A percentile compares a stretch with the other conserved stretches of the same genome.
These are phyloP conservation scores for Protomyces inouyei DNA, from an alignment of 1,139 yeast genomes.

Conservation along the genomic window DNA sequence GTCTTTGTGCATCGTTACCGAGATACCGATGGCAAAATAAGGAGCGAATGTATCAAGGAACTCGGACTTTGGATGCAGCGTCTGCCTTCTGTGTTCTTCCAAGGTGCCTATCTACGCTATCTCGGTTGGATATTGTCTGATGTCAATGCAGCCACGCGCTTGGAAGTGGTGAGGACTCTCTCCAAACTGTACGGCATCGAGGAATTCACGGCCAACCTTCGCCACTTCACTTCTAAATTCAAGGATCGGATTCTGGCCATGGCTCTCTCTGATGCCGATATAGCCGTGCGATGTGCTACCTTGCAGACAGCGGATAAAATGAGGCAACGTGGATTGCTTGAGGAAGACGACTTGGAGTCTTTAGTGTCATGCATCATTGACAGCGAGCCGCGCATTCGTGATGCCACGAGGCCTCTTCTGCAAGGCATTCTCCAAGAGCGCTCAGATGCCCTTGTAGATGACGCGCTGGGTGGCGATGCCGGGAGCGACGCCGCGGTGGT, in stretches of 20 bases:
- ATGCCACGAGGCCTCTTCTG: constrained; percentile 37
- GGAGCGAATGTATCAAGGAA: constrained; percentile 61
- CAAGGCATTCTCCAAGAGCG: constrained; percentile 34
- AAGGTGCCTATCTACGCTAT: constrained; percentile 64
- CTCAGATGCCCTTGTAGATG: constrained; percentile 24
- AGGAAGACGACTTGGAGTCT: constrained; percentile 48
- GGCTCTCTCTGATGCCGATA: constrained; percentile 51
- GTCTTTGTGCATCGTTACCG: constrained; percentile 73
- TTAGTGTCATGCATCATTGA: constrained; percentile 48
- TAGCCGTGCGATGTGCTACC: constrained; percentile 51
- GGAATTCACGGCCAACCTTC: constrained; percentile 47
- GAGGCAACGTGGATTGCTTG: constrained; percentile 57
- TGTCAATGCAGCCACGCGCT: constrained; percentile 54
- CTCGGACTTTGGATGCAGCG: constrained; percentile 65
- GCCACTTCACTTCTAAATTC: constrained; percentile 70
- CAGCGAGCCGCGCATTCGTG: constrained; percentile 40
- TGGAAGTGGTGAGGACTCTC: constrained; percentile 59
- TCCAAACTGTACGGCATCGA: constrained; percentile 47
- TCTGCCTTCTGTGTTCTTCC: constrained; percentile 67
- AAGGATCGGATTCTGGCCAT: constrained; percentile 62
- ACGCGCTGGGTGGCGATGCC: constrained; percentile 16
- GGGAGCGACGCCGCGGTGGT: constrained; percentile 17
- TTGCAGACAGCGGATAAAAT: constrained; percentile 55
- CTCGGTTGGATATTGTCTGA: constrained; percentile 84
- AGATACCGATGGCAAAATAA: constrained; percentile 67